Percentiles rank a stretch among this genome's conserved stretches.
Evolutionary conservation across 352 stramenopile species (phyloP).

Genomic region (Phytophthora sp.): DNA sequence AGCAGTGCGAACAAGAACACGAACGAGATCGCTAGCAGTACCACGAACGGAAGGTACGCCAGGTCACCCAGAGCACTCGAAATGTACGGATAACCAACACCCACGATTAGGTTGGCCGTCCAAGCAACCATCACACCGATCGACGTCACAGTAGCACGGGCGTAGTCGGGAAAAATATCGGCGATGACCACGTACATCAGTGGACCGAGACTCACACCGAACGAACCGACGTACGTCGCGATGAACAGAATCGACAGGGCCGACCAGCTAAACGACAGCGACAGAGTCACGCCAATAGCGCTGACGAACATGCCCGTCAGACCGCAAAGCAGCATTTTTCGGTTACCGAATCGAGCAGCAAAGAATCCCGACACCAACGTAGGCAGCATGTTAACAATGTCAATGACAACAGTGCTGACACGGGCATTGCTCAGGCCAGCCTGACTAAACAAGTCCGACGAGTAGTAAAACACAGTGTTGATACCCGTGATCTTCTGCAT

Average conservation of each 20-base stretch:
- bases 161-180: constrained; percentile 49
- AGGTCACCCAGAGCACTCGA: constrained; percentile 37
- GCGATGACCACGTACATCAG: constrained; percentile 54
- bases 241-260: constrained; percentile 49
- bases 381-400: constrained; percentile 47
- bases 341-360: constrained; percentile 40
- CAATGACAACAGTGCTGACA: constrained; percentile 42
- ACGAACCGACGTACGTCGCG: constrained; percentile 39
- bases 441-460: constrained; percentile 46
- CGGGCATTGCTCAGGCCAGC: constrained; percentile 44
- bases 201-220: constrained; percentile 40
- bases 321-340: constrained; percentile 41
- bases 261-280: constrained; percentile 36
- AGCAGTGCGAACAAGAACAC: constrained; percentile 43
- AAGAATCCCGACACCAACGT: constrained; percentile 43
- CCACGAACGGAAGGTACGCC: constrained; percentile 45
- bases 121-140: constrained; percentile 44
- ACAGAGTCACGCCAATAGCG: constrained; percentile 43
- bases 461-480: constrained; percentile 68
- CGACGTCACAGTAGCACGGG: constrained; percentile 44
- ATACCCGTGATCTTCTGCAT: constrained; percentile 62
- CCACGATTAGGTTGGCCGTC: constrained; percentile 48
- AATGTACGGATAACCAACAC: constrained; percentile 60
- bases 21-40: constrained; percentile 35
- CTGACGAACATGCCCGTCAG: constrained; percentile 46